Base-by-base conservation (phyloP, 257 asterid species). In the Coffea eugenioides region DNA sequence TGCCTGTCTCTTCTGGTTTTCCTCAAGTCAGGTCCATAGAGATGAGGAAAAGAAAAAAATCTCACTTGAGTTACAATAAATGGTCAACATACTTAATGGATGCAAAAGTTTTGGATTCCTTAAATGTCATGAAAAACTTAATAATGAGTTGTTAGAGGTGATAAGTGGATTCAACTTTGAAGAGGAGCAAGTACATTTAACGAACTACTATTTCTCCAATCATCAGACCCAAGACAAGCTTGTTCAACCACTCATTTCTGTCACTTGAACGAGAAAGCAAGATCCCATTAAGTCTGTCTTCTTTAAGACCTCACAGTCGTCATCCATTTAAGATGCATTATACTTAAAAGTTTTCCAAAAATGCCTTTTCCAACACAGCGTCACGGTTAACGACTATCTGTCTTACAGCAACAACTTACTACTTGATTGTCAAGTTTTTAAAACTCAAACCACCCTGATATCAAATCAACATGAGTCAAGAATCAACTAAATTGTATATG, bases 251-350 rank as follows among this genome's bases (percentile, higher is more conserved):
- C 18, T 21, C 46, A 3, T 70, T 56, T 13, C 6, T 67, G 16
- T 68, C 75, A 61, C 46, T n/a, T 31, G n/a, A 45, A 62, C 41
- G 48, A 31, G 20, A 72, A 72, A 48, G 12, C 13, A 49, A 25
- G 36, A 72, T 1, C 0, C 4, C 11, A 12, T 18, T 18, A 70
- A 49, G 0, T 10, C 0, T 43, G 74, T 2, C 54, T 52, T 54
- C 76, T 12, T 69, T 34, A 34, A 23, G 56, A 57, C 56, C 57
- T 78, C 67, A 68, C 41, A 77, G 57, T 15, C 39, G 73, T 71
- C 62, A 45, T 76, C 59, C 10, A 41, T 48, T 39, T 64, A 64
- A 25, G 20, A 46, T 62, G 59, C 68, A 64, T 16, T 16, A 76
- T 27, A 46, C 71, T 36, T 20, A 27, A 71, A 48, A 39, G 36